Evolutionary conservation across 352 stramenopile species (phyloP), one percentile per base, ranked within the genome.

Genomic region (Phytophthora chlamydospora): DNA sequence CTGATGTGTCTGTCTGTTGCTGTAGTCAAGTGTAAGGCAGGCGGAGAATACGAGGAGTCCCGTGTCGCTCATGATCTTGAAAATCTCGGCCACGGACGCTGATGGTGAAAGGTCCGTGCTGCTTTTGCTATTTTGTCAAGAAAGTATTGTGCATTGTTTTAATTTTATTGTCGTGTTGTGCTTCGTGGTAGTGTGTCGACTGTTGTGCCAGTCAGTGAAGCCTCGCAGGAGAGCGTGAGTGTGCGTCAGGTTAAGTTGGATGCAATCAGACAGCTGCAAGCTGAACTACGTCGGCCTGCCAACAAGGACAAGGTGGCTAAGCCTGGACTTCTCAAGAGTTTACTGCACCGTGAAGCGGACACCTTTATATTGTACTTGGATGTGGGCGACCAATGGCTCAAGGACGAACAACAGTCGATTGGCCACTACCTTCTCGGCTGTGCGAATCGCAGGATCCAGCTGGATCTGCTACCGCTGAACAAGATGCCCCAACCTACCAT

Each of bases 401-500:
- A 79, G 42, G 67, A 90, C 24, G 83, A 92, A 32, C 52, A 83
- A 4, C 61, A 66, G 14, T 52, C 65, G 0, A 78, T 90, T 29
- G 68, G 73, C 5, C 56, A 70, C 40, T 90, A 83, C 53, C 55
- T 88, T 19, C 19, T 62, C 3, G 66, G 71, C 41, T 40, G 68
- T 21, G 50, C 63, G 42, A 73, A 59, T 51, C 49, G 67, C n/a
- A 66, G 41, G 32, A 50, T 80, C 44, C 17, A 63, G 11, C 40
- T 88, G n/a, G 24, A 68, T 42, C 39, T 88, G n/a, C 50, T 65
- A 2, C 62, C 70, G 5, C 51, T 83, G 14, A 83, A 84, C 50
- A 49, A 57, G 35, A 90, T 92, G 80, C 85, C 85, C 4, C 75
- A 81, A 11, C 82, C 85, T 14, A 85, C 70, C 17, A 67, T 93